Percentiles rank a stretch among this genome's conserved stretches.
Evolutionary conservation across 2,329 filamentous ascomycete genomes (phyloP).

Genomic region (Sporothrix curviconia): DNA sequence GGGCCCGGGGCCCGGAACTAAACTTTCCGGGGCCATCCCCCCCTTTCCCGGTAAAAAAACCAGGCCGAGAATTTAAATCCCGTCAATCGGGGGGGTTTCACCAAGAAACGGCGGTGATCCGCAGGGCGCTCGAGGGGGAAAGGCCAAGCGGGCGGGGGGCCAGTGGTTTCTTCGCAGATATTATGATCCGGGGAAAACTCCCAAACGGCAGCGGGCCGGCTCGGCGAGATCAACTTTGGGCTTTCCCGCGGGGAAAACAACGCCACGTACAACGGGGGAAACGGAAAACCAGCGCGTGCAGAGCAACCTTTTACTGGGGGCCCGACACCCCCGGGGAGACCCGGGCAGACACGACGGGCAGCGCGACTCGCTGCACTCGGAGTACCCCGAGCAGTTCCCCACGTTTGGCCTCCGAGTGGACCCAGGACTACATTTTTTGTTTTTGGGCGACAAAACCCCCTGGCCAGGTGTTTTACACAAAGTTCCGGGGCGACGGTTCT

Average conservation of each 20-base stretch:
- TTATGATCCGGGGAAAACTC: conserved; percentile 15
- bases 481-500: conserved; percentile 12
- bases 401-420: conserved; percentile 18
- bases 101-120: conserved; percentile 16
- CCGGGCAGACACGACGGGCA: conserved; percentile 13
- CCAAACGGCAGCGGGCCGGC: conserved; percentile 18
- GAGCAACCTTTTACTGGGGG: conserved; percentile 16
- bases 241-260: conserved; percentile 17
- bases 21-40: too few relatives aligned
- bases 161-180: conserved; percentile 20
- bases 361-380: conserved; percentile 9
- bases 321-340: conserved; percentile 13
- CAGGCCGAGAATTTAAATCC: too few relatives aligned
- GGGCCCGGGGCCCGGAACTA: too few relatives aligned
- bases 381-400: conserved; percentile 10
- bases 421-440: conserved; percentile 15
- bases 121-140: conserved; percentile 15
- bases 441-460: conserved; percentile 16
- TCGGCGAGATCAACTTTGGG: conserved; percentile 16
- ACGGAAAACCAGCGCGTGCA: conserved; percentile 11
- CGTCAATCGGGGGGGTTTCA: conserved; percentile 15
- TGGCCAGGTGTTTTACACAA: conserved; percentile 15
- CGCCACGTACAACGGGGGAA: conserved; percentile 10
- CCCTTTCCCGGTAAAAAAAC: too few relatives aligned
- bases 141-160: conserved; percentile 18